Conservation (phyloP, 768 basidiomycete species). For the Tephrocybe sp. region DNA sequence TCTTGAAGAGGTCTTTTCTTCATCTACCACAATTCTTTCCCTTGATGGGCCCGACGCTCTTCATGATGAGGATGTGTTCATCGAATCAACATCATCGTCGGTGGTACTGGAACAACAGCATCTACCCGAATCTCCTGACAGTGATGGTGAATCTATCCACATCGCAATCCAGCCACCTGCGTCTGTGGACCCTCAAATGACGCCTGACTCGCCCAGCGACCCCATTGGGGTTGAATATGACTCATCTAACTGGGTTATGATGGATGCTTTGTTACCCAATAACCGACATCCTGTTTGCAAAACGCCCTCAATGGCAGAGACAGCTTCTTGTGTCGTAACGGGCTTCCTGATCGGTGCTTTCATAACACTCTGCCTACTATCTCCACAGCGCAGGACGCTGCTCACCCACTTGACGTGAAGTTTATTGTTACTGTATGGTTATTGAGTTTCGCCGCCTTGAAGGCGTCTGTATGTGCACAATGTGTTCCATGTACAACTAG, state of each 20-base stretch:
- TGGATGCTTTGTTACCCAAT: slow-evolving; percentile 2
- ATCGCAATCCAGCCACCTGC: slow-evolving; percentile 4
- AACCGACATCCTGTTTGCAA: slow-evolving; percentile 11
- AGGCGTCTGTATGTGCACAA: neutral
- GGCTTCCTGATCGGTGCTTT: slow-evolving; percentile 62
- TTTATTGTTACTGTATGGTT: neutral
- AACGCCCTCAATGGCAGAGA: slow-evolving; percentile 26
- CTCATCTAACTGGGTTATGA: slow-evolving; percentile 12
- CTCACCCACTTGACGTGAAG: slow-evolving; percentile 26
- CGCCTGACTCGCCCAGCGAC: neutral
- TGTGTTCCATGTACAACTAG: neutral
- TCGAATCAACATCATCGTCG: neutral
- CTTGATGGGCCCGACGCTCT: neutral
- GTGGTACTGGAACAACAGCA: neutral
- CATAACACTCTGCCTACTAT: slow-evolving; percentile 48
- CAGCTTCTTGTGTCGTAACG: slow-evolving; percentile 38
- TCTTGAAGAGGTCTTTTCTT: neutral
- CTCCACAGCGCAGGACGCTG: slow-evolving; percentile 45
- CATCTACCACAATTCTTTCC: neutral
- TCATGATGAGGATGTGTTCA: neutral
- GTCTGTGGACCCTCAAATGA: neutral
- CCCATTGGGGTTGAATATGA: neutral
- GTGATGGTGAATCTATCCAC: neutral
- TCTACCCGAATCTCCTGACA: neutral
- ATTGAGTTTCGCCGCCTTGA: neutral